Percentiles rank a stretch among this genome's conserved stretches.
Conservation (phyloP, 192 early-diverging fungal species). For the Coemansia furcata region DNA sequence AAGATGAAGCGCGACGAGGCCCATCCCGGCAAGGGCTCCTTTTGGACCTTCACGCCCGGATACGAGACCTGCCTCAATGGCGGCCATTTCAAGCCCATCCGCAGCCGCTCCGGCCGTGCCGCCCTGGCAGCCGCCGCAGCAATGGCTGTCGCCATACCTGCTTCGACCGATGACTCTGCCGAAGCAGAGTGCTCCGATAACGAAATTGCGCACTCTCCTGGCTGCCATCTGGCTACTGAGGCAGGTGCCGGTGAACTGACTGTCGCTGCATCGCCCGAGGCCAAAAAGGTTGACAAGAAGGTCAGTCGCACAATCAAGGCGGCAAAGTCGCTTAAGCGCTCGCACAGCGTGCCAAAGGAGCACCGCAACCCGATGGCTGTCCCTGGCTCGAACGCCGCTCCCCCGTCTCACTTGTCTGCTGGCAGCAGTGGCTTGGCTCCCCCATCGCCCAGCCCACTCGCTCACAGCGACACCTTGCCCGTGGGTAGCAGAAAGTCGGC, state of each 20-base stretch:
- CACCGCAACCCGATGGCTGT: conserved; percentile 13
- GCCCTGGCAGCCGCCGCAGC: conserved; percentile 53
- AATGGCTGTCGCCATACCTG: conserved; percentile 27
- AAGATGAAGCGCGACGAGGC: conserved; percentile 73
- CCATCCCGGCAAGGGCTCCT: conserved; percentile 82
- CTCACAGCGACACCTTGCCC: conserved; percentile 37
- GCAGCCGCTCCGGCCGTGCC: conserved; percentile 52
- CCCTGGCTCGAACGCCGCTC: conserved; percentile 4
- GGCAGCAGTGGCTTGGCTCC: conserved; percentile 11
- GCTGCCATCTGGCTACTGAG: conserved; percentile 10
- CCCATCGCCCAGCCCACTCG: conserved; percentile 17
- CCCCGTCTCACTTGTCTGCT: conserved; percentile 12
- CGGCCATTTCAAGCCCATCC: conserved; percentile 55
- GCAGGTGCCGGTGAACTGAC: background rate
- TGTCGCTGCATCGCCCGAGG: background rate
- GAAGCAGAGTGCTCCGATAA: conserved; percentile 15
- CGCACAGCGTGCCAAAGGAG: conserved; percentile 52
- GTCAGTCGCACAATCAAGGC: conserved; percentile 34
- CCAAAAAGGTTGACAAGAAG: conserved; percentile 46
- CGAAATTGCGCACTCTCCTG: background rate
- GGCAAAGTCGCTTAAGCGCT: conserved; percentile 53
- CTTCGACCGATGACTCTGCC: conserved; percentile 6
- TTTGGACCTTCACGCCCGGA: conserved; percentile 65
- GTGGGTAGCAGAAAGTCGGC: conserved; percentile 20
- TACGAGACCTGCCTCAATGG: conserved; percentile 52